Conservation (phyloP, 2,329 filamentous ascomycete genomes). For the Cadophora malorum region DNA sequence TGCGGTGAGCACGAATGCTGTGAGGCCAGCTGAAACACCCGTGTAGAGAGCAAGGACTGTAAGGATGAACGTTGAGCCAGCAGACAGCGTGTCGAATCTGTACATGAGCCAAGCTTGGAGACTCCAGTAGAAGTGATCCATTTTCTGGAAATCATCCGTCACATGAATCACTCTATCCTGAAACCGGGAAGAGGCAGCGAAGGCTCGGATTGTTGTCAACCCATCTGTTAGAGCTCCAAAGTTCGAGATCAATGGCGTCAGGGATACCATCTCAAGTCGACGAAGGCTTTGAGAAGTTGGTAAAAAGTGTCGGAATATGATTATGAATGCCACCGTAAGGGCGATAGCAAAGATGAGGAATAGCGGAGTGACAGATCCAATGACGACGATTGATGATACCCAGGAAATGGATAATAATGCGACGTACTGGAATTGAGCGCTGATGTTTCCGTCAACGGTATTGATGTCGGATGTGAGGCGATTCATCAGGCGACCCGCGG, state of each 20-base stretch:
- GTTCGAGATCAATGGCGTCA: constrained; percentile 89
- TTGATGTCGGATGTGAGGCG: constrained; percentile 89
- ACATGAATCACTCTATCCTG: constrained; percentile 80
- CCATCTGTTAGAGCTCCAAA: constrained; percentile 89
- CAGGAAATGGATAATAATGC: constrained; percentile 75
- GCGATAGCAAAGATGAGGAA: constrained; percentile 76
- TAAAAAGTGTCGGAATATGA: constrained; percentile 78
- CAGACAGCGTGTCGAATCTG: constrained; percentile 76
- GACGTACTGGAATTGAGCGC: constrained; percentile 73
- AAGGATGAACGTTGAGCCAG: constrained; percentile 74
- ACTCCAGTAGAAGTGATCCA: constrained; percentile 96
- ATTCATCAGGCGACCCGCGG: constrained; percentile 90
- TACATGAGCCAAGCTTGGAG: constrained; percentile 85
- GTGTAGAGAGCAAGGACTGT: constrained; percentile 77
- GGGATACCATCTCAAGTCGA: constrained; percentile 85
- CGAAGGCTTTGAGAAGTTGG: constrained; percentile 84
- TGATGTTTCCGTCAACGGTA: constrained; percentile 87
- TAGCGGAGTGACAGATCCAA: constrained; percentile 77
- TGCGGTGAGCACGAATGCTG: constrained; percentile 82
- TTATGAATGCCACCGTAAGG: constrained; percentile 72
- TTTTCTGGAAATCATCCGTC: constrained; percentile 88
- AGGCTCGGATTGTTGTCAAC: constrained; percentile 84
- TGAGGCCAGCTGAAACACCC: constrained; percentile 76
- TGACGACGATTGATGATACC: constrained; percentile 75
- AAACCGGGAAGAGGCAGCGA: constrained; percentile 79